Evolutionary conservation across 306 rosid genomes (phyloP), one percentile per base, ranked within the genome.

Genomic region (Citrullus mucosospermus): DNA sequence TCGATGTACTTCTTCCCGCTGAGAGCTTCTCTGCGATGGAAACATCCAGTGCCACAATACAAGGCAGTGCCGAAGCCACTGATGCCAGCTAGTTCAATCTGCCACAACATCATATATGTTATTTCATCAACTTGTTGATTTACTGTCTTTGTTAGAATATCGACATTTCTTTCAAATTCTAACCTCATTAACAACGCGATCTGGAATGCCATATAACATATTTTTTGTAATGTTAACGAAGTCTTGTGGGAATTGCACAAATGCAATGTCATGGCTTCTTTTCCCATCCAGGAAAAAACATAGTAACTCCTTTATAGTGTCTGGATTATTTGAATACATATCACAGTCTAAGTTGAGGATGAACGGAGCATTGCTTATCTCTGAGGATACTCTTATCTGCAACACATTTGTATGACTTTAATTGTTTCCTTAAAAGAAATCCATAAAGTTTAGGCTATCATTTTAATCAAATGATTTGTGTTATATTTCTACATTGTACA

Each of bases 291-390:
- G 39, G 87, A 93, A 90, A 80, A 92, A 89, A 56, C 93, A 89
- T 2, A 89, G 48, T 22, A 59, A 75, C 63, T 90, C 91, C 76
- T 18, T 80, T 46, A 89, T 78, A 56, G 78, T 78, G 32, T 88
- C 88, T 30, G 90, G 83, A 30, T 80, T 79, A 71, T 86, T 93
- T 63, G 88, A 70, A 62, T 85, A 80, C 97, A 91, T 93, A 76
- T 89, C 97, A 62, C 96, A 88, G 70, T 93, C 96, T 81, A 93
- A 46, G 79, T 77, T 91, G 54, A 91, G 92, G 30, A 93, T 87
- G 77, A 93, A 82, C 0, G 92, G 87, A 5, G 86, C 92, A 58
- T 89, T 87, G 84, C 87, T 89, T 79, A 92, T 90, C 86, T 85
- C 73, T 1, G 96, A 84, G 7, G 97, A 90, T 46, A 92, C 90